Evolutionary conservation across 768 basidiomycete species (phyloP).

Genomic region (Boletus fagicola): DNA sequence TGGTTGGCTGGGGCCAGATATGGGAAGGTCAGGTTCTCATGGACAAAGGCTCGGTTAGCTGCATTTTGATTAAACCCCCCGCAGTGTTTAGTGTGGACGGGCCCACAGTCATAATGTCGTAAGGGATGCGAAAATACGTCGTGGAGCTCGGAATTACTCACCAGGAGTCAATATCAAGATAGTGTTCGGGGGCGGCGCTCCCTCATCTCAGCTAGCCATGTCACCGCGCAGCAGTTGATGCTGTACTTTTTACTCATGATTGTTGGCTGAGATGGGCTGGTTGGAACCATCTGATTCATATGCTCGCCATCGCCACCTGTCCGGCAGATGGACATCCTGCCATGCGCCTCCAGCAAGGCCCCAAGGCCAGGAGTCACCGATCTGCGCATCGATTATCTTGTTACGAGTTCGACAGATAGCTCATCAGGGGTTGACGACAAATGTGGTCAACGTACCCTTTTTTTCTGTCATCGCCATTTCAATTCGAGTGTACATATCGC

Average conservation of each 20-base stretch:
- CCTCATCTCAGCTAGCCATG: slow-evolving; percentile 22
- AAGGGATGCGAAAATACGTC: slow-evolving; percentile 18
- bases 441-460: slow-evolving; percentile 15
- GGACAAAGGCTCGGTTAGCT: slow-evolving; percentile 7
- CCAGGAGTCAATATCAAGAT: slow-evolving; percentile 14
- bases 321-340: slow-evolving; percentile 3
- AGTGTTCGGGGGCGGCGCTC: slow-evolving; percentile 10
- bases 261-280: slow-evolving; percentile 4
- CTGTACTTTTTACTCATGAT: slow-evolving; percentile 1
- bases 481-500: slow-evolving; percentile 7
- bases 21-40: slow-evolving; percentile 17
- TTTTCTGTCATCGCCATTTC: slow-evolving; percentile 1
- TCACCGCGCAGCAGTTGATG: slow-evolving; percentile 18
- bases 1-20: slow-evolving; percentile 16
- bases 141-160: slow-evolving; percentile 22
- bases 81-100: slow-evolving; percentile 11
- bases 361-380: slow-evolving; percentile 6
- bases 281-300: slow-evolving; percentile 21
- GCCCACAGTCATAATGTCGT: slow-evolving; percentile 20
- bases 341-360: slow-evolving; percentile 26
- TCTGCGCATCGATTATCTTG: slow-evolving; percentile 14
- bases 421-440: slow-evolving; percentile 16
- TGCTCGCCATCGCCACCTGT: slow-evolving; percentile 20
- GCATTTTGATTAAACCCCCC: slow-evolving; percentile 14
- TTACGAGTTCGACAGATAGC: slow-evolving; percentile 6